These are phyloP conservation scores for Phylloporus sp. DNA, from an alignment of 768 basidiomycete species.

Conservation along the genomic window DNA sequence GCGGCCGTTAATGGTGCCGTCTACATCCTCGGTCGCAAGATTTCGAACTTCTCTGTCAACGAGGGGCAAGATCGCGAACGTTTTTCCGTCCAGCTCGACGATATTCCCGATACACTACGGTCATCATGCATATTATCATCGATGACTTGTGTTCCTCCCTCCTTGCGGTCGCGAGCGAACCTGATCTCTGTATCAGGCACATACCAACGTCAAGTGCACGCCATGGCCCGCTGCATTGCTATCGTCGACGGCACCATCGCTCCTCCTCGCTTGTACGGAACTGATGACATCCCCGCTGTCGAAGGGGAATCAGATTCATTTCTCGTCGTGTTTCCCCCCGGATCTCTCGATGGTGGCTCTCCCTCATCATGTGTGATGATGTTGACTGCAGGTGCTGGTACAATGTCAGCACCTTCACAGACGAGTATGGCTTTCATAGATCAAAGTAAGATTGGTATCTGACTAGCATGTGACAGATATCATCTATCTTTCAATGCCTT, in stretches of 20 bases:
- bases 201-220: conserved; percentile 1
- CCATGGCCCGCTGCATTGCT: conserved; percentile 46
- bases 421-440: conserved; percentile 41
- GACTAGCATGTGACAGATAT: conserved; percentile 40
- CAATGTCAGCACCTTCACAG: conserved; percentile 66
- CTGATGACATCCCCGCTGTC: conserved; percentile 4
- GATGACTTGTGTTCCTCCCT: conserved; percentile 29
- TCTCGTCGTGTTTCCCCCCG: conserved; percentile 72
- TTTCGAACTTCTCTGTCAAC: conserved; percentile 30
- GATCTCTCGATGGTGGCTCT: conserved; percentile 45
- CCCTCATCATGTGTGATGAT: conserved; percentile 50
- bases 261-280: conserved; percentile 28
- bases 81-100: conserved; percentile 50
- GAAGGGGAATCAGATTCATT: conserved; percentile 49
- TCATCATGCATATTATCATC: conserved; percentile 55
- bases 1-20: conserved; percentile 76
- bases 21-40: conserved; percentile 60
- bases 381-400: conserved; percentile 66
- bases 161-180: conserved; percentile 22
- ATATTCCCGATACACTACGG: conserved; percentile 54
- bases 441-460: neutral
- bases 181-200: conserved; percentile 5
- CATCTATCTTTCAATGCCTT: conserved; percentile 52
- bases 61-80: conserved; percentile 7
- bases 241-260: conserved; percentile 37